Conservation (phyloP, 2,329 filamentous ascomycete species). For the Fusarium sp. region DNA sequence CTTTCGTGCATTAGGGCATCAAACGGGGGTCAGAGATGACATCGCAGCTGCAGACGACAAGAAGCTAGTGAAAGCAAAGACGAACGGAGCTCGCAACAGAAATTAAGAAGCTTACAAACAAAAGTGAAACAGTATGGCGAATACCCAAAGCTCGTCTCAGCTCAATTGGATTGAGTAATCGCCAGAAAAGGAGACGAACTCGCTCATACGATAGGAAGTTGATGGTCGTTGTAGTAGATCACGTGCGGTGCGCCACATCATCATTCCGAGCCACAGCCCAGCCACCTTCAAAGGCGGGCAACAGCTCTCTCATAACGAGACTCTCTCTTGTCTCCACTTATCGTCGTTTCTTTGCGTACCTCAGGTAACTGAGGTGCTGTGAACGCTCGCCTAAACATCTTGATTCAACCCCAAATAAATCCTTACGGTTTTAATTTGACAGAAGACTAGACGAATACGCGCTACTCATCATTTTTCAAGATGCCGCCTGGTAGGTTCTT, state of each 20-base stretch:
- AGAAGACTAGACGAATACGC: neutral
- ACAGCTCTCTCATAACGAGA: conserved; percentile 18
- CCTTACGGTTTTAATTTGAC: neutral
- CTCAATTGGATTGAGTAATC: conserved; percentile 15
- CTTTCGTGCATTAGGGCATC: conserved; percentile 1
- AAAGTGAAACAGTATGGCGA: too few species aligned
- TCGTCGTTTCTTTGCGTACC: conserved; percentile 21
- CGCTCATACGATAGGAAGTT: too few species aligned
- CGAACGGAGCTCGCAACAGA: neutral
- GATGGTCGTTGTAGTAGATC: neutral
- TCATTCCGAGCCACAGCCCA: conserved; percentile 17
- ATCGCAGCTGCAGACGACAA: neutral
- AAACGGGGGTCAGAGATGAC: neutral
- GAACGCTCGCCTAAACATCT: neutral
- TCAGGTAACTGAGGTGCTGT: conserved; percentile 7
- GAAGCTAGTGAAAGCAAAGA: neutral
- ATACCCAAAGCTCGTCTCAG: neutral
- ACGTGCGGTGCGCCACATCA: conserved; percentile 23
- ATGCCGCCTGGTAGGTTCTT: conserved; percentile 50
- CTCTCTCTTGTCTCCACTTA: conserved; percentile 8
- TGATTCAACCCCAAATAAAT: conserved; percentile 7
- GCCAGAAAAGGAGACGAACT: neutral
- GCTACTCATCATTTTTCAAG: conserved; percentile 2
- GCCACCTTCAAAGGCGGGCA: conserved; percentile 14
- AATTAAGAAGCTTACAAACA: neutral